These are phyloP conservation scores for Ochetophila trinervis DNA, from an alignment of 306 rosid genomes.

Conservation along the genomic window DNA sequence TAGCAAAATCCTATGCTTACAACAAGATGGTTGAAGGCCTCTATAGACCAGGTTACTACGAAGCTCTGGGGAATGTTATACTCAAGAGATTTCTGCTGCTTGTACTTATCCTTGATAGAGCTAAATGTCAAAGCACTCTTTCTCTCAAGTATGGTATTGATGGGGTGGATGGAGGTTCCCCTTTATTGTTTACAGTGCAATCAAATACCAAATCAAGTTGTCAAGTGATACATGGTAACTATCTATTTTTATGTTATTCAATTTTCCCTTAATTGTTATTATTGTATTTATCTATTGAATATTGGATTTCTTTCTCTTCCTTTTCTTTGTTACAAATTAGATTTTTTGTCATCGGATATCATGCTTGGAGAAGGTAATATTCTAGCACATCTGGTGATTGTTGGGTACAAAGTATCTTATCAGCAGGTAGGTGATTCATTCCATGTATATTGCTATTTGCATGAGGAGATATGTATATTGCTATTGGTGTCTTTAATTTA, in stretches of 20 bases:
- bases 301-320: slow-evolving; percentile 36
- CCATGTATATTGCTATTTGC: slow-evolving; percentile 22
- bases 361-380: slow-evolving; percentile 97
- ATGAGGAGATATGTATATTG: neutral
- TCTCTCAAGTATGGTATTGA: slow-evolving; percentile 83
- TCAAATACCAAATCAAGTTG: slow-evolving; percentile 68
- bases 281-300: slow-evolving; percentile 20
- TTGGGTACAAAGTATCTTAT: slow-evolving; percentile 79
- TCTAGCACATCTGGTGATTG: slow-evolving; percentile 63
- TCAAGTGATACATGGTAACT: slow-evolving; percentile 71
- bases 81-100: slow-evolving; percentile 77
- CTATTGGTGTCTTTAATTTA: too few species aligned
- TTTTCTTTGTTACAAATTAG: slow-evolving; percentile 51
- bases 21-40: slow-evolving; percentile 92
- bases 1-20: slow-evolving; percentile 71
- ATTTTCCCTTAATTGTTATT: slow-evolving; percentile 18
- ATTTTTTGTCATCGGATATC: slow-evolving; percentile 74
- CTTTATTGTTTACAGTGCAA: slow-evolving; percentile 59
- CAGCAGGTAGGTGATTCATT: slow-evolving; percentile 57
- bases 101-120: slow-evolving; percentile 77
- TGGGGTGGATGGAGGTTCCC: slow-evolving; percentile 96
- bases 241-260: slow-evolving; percentile 7
- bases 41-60: slow-evolving; percentile 89
- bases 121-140: slow-evolving; percentile 76
- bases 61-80: slow-evolving; percentile 69